phyloP scores from a whole-genome alignment of 768 basidiomycete genomes.

The Piloderma croceum region DNA sequence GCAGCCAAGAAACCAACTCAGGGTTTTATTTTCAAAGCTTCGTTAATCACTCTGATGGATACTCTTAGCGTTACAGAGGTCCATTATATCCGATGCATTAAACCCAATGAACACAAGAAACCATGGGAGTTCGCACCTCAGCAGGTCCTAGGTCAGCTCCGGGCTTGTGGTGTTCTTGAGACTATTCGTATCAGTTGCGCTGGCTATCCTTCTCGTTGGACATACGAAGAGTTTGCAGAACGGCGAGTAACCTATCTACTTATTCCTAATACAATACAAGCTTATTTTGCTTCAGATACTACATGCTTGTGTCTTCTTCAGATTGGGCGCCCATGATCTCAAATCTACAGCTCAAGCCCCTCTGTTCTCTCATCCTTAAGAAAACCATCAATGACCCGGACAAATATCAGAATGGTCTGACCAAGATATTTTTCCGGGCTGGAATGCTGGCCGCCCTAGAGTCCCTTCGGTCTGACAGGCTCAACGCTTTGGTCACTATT shows the following conservation, averaged over 20 bases:
- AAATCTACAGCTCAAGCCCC: slow-evolving; percentile 66
- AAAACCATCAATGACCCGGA: slow-evolving; percentile 88
- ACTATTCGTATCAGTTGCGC: slow-evolving; percentile 99
- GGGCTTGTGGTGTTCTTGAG: slow-evolving; percentile 98
- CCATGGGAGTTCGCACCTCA: slow-evolving; percentile 97
- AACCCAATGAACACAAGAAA: slow-evolving; percentile 93
- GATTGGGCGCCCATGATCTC: slow-evolving; percentile 87
- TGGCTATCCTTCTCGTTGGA: slow-evolving; percentile 97
- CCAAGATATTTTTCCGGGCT: slow-evolving; percentile 98
- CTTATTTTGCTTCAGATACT: slow-evolving; percentile 59
- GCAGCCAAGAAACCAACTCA: slow-evolving; percentile 89
- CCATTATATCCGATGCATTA: slow-evolving; percentile 99
- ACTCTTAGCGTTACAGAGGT: slow-evolving; percentile 97
- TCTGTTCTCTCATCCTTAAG: slow-evolving; percentile 82
- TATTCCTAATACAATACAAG: slow-evolving; percentile 2
- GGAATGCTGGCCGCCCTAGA: slow-evolving; percentile 98
- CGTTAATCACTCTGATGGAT: slow-evolving; percentile 90
- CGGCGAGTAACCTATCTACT: slow-evolving; percentile 48
- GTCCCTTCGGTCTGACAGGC: slow-evolving; percentile 77
- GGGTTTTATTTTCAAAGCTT: slow-evolving; percentile 97
- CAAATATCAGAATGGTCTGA: slow-evolving; percentile 95
- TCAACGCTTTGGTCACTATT: slow-evolving; percentile 88
- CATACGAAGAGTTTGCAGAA: slow-evolving; percentile 97
- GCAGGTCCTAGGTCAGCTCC: slow-evolving; percentile 89
- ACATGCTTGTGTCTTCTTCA: slow-evolving; percentile 87